Evolutionary conservation across 805 yeast species (phyloP), one percentile per base, ranked within the genome.

Genomic region (Yarrowia phangngaensis): DNA sequence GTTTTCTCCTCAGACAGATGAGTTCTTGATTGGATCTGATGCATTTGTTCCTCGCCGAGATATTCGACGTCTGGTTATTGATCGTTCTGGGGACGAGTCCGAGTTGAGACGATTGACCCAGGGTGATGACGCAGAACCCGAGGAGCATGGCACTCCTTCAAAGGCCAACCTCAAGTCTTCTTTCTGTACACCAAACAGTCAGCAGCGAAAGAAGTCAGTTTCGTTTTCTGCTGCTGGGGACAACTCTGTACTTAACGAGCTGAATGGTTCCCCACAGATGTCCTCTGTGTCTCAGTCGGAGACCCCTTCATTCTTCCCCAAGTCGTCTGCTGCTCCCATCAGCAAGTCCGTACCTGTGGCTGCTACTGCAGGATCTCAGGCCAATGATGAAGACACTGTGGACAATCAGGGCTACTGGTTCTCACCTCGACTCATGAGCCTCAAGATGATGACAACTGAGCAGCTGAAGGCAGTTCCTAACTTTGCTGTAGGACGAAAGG

Each of bases 331-430:
- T 20, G 12, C 31, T 2, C 24, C 45, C 17, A 24, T 38, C 19
- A 13, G 27, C 45, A 35, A 35, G 43, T 19, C 41, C 13, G 41
- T 33, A 26, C 22, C 40, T 15, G 27, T 35, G 30, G 43, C 32
- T 19, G 19, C 32, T 26, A 17, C 45, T 2, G n/a, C 32, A 6
- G 11, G 32, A 14, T 19, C 32, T 9, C 45, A 19, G 24, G 32
- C 32, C 23, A 50, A 62, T 1, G 74, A 70, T 35, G 71, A 71
- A 33, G 67, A 69, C 33, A 69, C 74, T 32, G 70, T 71, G 20
- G 77, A 82, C 45, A 80, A 79, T 11, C 76, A 83, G 40, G 95
- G 89, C 5, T 92, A 89, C 66, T 92, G 92, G 85, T 82, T 80
- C 48, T 76, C 84, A 5, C 98, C 98, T 13, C 70, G 87, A 2